Percentiles rank a stretch among this genome's conserved stretches.
phyloP scores from a whole-genome alignment of 768 basidiomycete species.

The Lactarius psammicola region DNA sequence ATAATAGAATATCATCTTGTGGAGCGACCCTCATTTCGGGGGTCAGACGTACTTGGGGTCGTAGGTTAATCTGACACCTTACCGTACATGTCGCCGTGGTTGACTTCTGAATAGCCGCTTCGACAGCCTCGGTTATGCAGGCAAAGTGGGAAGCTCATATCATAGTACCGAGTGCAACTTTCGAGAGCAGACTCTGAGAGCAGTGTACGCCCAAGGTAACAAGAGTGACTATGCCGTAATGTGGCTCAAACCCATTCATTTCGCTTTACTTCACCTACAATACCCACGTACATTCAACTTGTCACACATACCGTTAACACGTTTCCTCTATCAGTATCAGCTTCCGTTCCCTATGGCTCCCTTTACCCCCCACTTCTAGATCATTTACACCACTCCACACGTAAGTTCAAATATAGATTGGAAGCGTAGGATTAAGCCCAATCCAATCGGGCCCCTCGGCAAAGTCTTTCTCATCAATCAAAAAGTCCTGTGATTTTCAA shows the following conservation, averaged over 20 bases:
- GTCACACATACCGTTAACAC: background rate
- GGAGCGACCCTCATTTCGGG: slow-evolving; percentile 9
- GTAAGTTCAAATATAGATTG: slow-evolving; percentile 63
- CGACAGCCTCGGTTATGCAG: background rate
- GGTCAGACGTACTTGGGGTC: no score
- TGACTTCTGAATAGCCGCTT: background rate
- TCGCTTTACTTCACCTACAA: background rate
- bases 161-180: background rate
- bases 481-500: slow-evolving; percentile 60
- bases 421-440: slow-evolving; percentile 72
- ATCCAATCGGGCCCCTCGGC: slow-evolving; percentile 70
- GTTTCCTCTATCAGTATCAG: background rate
- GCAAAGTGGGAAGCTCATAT: background rate
- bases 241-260: background rate
- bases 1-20: background rate
- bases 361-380: background rate
- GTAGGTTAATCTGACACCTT: background rate
- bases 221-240: background rate
- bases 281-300: background rate
- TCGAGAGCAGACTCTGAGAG: no score
- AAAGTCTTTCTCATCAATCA: slow-evolving; percentile 76
- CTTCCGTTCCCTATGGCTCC: background rate
- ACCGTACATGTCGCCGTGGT: background rate
- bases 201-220: no score
- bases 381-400: background rate